These are phyloP conservation scores for Neonectria ditissima DNA, from an alignment of 2,329 filamentous ascomycete species.

Conservation along the genomic window DNA sequence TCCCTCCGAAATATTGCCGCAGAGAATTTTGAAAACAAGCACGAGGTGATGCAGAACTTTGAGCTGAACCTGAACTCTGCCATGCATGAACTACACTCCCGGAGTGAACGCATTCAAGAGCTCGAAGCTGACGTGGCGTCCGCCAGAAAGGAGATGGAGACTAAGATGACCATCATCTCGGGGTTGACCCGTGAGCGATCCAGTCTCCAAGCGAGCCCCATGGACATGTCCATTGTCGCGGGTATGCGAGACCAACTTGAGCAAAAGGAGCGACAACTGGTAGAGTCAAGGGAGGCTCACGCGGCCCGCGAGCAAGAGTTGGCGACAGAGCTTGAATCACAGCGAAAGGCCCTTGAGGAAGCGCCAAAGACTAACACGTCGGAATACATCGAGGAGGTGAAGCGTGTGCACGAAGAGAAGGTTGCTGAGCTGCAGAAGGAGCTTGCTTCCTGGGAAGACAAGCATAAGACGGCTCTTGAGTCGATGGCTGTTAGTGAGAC, in stretches of 20 bases:
- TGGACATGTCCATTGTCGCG: conserved; percentile 92
- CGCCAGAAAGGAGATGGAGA: conserved; percentile 95
- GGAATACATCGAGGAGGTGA: conserved; percentile 46
- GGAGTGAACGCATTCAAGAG: conserved; percentile 90
- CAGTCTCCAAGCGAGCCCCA: conserved; percentile 83
- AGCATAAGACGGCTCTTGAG: conserved; percentile 77
- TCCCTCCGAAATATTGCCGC: conserved; percentile 88
- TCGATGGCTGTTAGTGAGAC: conserved; percentile 79
- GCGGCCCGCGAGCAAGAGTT: conserved; percentile 81
- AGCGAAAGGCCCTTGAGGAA: conserved; percentile 67
- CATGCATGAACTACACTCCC: conserved; percentile 89
- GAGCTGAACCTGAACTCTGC: conserved; percentile 91
- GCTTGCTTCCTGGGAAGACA: conserved; percentile 78
- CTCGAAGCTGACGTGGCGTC: conserved; percentile 86
- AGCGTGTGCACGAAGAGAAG: conserved; percentile 63
- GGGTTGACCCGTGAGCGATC: conserved; percentile 93
- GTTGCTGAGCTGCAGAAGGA: conserved; percentile 78
- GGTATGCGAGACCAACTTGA: conserved; percentile 89
- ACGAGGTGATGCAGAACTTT: conserved; percentile 91
- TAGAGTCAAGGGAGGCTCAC: conserved; percentile 78
- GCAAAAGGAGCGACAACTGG: conserved; percentile 85
- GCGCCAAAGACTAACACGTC: conserved; percentile 46
- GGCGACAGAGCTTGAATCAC: conserved; percentile 74
- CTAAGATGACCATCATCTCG: conserved; percentile 94
- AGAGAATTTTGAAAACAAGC: conserved; percentile 85